These are phyloP conservation scores for Aspergillaceae sp. DNA, from an alignment of 2,329 filamentous ascomycete genomes.

Conservation along the genomic window DNA sequence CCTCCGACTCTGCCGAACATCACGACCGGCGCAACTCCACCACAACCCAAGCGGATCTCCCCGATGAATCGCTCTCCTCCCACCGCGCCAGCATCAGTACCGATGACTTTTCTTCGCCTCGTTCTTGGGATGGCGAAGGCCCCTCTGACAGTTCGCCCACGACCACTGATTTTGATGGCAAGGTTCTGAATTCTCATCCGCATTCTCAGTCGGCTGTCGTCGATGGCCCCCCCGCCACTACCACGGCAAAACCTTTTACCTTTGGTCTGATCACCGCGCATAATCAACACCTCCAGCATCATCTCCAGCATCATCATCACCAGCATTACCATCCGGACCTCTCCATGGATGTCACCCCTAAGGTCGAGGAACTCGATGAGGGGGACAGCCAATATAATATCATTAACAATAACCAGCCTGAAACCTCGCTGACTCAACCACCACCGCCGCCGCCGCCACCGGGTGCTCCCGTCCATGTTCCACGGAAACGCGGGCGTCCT, in stretches of 20 bases:
- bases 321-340: slow-evolving; percentile 13
- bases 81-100: slow-evolving; percentile 25
- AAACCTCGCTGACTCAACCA: not conserved
- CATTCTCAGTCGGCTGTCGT: slow-evolving; percentile 1
- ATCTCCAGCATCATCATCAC: slow-evolving; percentile 1
- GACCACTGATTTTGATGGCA: slow-evolving; percentile 13
- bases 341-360: slow-evolving; percentile 37
- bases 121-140: slow-evolving; percentile 19
- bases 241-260: slow-evolving; percentile 2
- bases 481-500: slow-evolving; percentile 66
- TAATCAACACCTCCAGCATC: not conserved
- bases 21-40: slow-evolving; percentile 11
- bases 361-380: slow-evolving; percentile 47
- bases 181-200: slow-evolving; percentile 9
- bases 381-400: slow-evolving; percentile 22
- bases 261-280: not conserved
- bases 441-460: slow-evolving; percentile 3
- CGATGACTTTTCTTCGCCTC: slow-evolving; percentile 21
- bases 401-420: slow-evolving; percentile 4
- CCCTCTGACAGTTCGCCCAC: slow-evolving; percentile 12
- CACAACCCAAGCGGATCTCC: slow-evolving; percentile 14
- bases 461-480: slow-evolving; percentile 27
- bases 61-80: slow-evolving; percentile 10
- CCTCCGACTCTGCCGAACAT: slow-evolving; percentile 2
- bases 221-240: slow-evolving; percentile 1